Evolutionary conservation across 306 rosid genomes (phyloP), one percentile per base, ranked within the genome.

Genomic region (Corylus avellana): DNA sequence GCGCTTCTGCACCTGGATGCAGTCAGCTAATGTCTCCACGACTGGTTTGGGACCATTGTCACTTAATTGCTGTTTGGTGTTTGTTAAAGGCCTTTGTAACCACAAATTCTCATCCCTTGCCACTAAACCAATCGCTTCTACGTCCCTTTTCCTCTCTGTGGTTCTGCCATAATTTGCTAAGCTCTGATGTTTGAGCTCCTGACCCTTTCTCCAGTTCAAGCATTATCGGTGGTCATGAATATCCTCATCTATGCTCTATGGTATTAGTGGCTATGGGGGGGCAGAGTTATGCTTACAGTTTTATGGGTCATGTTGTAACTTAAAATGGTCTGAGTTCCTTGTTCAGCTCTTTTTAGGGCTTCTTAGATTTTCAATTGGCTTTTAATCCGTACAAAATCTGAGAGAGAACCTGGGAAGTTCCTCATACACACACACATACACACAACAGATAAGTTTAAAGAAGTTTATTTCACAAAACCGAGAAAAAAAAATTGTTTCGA

Each of bases 171-270:
- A 54, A 58, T 57, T 20, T 57, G 32, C 63, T 67, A 64, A 63
- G 69, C 64, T 79, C 50, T 72, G 50, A 73, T 74, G 18, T 68
- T 61, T 79, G 22, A 32, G 64, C 63, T 54, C 64, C 57, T 70
- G 64, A 39, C 53, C 29, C 46, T 16, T n/a, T 39, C 13, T 72
- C 12, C 53, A 3, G 70, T 29, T 50, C 67, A 37, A 59, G 44
- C 46, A 44, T 78, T 61, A 47, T 74, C 20, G 79, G 62, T 59
- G 6, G 67, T 44, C 42, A 48, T 48, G 53, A 18, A 61, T 7
- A 25, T 78, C 58, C 7, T 57, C 37, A 37, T n/a, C 72, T 53
- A 18, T 42, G 61, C 12, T 22, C 59, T 35, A 20, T 73, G 63
- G 67, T 66, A 53, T 47, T 4, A 42, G 68, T 72, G 61, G 57